Evolutionary conservation across 768 basidiomycete species (phyloP).

Genomic region (Hortiboletus flavorubellus): DNA sequence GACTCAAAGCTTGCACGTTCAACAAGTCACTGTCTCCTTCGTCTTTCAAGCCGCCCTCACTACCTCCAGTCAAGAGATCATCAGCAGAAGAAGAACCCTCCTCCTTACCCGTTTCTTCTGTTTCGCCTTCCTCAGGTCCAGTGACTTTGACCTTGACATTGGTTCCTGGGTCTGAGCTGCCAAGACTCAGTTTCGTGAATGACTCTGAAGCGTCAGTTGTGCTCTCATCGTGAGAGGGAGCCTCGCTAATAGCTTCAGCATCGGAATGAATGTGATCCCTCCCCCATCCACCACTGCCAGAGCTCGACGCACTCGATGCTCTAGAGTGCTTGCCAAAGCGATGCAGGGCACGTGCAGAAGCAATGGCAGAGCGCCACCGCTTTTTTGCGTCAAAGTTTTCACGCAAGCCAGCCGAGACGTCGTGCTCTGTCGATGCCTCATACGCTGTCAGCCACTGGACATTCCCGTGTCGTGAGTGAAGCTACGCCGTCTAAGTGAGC

Average conservation of each 20-base stretch:
- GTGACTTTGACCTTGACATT: slow-evolving; percentile 43
- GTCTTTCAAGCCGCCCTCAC: slow-evolving; percentile 15
- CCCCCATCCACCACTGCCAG: slow-evolving; percentile 38
- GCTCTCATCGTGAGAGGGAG: slow-evolving; percentile 33
- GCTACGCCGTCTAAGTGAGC: not conserved
- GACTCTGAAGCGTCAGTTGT: slow-evolving; percentile 20
- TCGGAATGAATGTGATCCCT: slow-evolving; percentile 27
- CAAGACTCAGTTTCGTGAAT: slow-evolving; percentile 29
- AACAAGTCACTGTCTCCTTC: not conserved
- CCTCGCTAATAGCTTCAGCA: slow-evolving; percentile 28
- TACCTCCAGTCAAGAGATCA: slow-evolving; percentile 19
- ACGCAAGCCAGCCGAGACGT: slow-evolving; percentile 68
- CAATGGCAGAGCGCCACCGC: slow-evolving; percentile 71
- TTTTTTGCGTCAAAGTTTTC: slow-evolving; percentile 79
- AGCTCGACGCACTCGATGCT: slow-evolving; percentile 25
- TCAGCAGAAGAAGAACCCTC: slow-evolving; percentile 18
- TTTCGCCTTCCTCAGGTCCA: slow-evolving; percentile 26
- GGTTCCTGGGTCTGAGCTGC: slow-evolving; percentile 33
- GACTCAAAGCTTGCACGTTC: slow-evolving; percentile 1
- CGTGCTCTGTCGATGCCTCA: slow-evolving; percentile 64
- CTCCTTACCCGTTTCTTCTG: slow-evolving; percentile 22
- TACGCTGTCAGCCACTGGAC: slow-evolving; percentile 72
- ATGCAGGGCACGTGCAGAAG: slow-evolving; percentile 40
- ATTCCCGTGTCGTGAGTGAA: not conserved
- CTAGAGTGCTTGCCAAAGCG: slow-evolving; percentile 30